Base-by-base conservation (phyloP, 495 filamentous ascomycete species). In the Geopyxis carbonaria region DNA sequence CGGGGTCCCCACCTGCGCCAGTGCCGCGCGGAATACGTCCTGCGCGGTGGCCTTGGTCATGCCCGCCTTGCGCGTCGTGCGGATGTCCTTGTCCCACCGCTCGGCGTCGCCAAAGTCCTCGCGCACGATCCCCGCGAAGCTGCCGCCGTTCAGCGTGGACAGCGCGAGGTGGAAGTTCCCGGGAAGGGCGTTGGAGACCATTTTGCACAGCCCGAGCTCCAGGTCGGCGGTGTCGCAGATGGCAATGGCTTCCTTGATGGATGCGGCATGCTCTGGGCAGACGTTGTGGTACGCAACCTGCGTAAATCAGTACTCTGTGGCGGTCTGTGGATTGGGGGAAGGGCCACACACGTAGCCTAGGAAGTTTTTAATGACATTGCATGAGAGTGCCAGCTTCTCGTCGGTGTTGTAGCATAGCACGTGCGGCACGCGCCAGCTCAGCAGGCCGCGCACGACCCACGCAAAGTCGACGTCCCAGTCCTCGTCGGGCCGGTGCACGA, bases 391-490 rank as follows among this genome's bases (percentile, higher is more conserved):
- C 40, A 81, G 55, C 31, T 61, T 57, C 0, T 63, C 55, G 36
- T 66, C 60, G n/a, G 34, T 61, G 7, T 64, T 59, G 63, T 5
- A 48, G 2, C 44, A 33, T 3, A 56, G 9, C 1, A 51, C 47
- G 30, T 51, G 48, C 9, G 51, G 53, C 5, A 56, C 52, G 23
- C 39, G 48, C 20, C 52, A 25, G 18, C 43, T 91, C 80, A 94
- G 56, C 55, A 80, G 95, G 2, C 78, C 84, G 33, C 76, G 72
- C 0, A 66, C 75, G 23, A 93, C 72, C 31, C 67, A 69, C 38
- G 76, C 66, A 40, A 94, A 95, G 48, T 93, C 81, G 5, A 99
- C 69, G 2, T 65, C 64, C 68, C 81, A 82, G n/a, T 71, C 57
- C 25, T 61, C 58, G 2, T 52, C 50, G 31, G 62, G 51, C 8